Base-by-base conservation (phyloP, 805 yeast species). In the Metschnikowia henanensis region DNA sequence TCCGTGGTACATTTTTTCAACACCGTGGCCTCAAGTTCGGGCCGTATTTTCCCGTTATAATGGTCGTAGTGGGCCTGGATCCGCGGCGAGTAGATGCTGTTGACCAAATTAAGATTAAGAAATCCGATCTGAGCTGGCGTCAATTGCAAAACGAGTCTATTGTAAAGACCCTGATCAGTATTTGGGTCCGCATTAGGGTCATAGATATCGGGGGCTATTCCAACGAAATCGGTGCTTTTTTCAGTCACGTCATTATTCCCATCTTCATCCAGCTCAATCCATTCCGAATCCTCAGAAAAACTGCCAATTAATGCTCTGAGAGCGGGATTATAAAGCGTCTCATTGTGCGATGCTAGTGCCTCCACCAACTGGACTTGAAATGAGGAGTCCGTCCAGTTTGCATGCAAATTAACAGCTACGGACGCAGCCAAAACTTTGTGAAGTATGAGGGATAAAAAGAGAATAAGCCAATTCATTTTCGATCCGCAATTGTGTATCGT, bases 41-140 rank as follows among this genome's bases (percentile, higher is more conserved):
- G 67, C n/a, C 54, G 48, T 0, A 74, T 64, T 0, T 58, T 47
- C 1, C 61, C 50, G 2, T 57, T 60, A 55, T 77, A 87, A 56
- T 75, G 68, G 40, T 75, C 72, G 56, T 73, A 83, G 42, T 87
- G 87, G 1, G 90, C 67, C 55, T 80, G 79, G 22, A 89, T 71
- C 36, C 82, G 68, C 3, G 96, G 89, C 1, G 87, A 65, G 42
- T 72, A 60, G 23, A 72, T 62, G 35, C 81, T 75, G 41, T 76
- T 61, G 0, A 74, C 73, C 26, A 80, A 50, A 30, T 75, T 64
- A 26, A 78, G 64, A 46, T 77, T 68, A 7, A 75, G 60, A 23
- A 76, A 53, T 8, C 46, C 52, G 3, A 3, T 15, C n/a, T 51
- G 43, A 7, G 36, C 30, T 22, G 26, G 13, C 12, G 39, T 26